phyloP scores from a whole-genome alignment of 805 yeast species.

The Ogataea zsoltii region DNA sequence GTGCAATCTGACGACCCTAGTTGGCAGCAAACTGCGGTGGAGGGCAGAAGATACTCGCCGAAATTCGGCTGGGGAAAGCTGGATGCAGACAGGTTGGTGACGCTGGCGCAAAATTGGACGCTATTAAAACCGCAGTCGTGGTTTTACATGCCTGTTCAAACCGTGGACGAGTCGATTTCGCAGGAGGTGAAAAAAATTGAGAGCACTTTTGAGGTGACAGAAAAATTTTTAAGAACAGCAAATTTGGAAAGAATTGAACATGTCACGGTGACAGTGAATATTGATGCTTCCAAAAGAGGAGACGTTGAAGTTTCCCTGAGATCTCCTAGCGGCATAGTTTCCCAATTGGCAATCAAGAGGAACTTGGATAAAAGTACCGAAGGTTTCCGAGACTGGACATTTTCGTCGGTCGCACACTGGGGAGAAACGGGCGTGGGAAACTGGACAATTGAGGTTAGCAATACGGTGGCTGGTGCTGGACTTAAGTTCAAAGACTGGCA shows the following conservation, averaged over 20 bases:
- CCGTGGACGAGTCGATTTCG: constrained; percentile 33
- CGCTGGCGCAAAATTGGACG: constrained; percentile 73
- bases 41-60: constrained; percentile 71
- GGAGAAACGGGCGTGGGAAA: constrained; percentile 79
- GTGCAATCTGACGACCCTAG: constrained; percentile 65
- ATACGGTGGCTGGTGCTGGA: constrained; percentile 38
- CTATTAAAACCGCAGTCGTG: constrained; percentile 89
- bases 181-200: constrained; percentile 27
- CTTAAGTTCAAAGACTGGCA: constrained; percentile 66
- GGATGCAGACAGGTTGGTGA: constrained; percentile 77
- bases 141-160: constrained; percentile 51
- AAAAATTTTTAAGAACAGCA: constrained; percentile 49
- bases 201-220: constrained; percentile 46
- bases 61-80: constrained; percentile 89
- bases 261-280: constrained; percentile 75
- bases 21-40: constrained; percentile 72
- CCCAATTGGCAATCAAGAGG: constrained; percentile 73
- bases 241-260: constrained; percentile 82
- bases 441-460: constrained; percentile 74
- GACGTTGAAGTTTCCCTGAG: constrained; percentile 59
- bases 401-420: constrained; percentile 99
- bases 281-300: constrained; percentile 69
- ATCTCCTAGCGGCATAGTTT: constrained; percentile 75
- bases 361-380: constrained; percentile 50
- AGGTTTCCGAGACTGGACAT: constrained; percentile 84